Percentiles rank a stretch among this genome's conserved stretches.
These are phyloP conservation scores for Carex arenaria DNA, from an alignment of 202 grass and related monocot genomes.

Conservation along the genomic window DNA sequence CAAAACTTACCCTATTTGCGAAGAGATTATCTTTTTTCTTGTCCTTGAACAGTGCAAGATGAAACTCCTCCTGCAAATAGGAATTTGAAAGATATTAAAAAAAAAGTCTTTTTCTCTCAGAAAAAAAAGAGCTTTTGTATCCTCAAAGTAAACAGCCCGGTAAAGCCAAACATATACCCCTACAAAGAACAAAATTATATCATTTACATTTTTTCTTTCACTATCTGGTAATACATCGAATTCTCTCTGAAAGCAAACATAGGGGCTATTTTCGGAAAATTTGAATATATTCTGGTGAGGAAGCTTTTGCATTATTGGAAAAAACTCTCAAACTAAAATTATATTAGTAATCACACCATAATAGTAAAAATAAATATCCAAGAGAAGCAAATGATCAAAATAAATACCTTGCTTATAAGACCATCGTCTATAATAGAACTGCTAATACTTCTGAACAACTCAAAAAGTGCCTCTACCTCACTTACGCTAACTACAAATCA, in stretches of 20 bases:
- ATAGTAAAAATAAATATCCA: background rate
- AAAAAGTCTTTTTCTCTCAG: background rate
- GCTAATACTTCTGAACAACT: conserved; percentile 69
- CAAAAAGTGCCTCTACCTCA: conserved; percentile 65
- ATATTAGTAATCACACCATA: background rate
- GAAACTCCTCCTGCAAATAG: conserved; percentile 57
- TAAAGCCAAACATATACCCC: background rate
- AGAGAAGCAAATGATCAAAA: background rate
- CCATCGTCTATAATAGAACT: conserved; percentile 60
- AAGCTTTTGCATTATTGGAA: background rate
- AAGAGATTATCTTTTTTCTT: conserved; percentile 55
- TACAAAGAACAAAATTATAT: background rate
- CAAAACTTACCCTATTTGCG: conserved; percentile 42
- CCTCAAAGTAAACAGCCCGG: background rate
- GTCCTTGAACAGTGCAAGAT: conserved; percentile 58
- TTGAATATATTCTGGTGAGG: background rate
- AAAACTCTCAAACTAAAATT: background rate
- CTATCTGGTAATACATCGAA: background rate
- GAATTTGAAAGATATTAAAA: background rate
- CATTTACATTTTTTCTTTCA: background rate
- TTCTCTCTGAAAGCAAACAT: background rate
- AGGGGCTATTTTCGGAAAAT: background rate
- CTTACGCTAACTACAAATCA: conserved; percentile 51
- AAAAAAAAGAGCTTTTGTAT: background rate
- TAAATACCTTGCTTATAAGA: conserved; percentile 58